Conservation (phyloP, 169 alveolate species). For the Plasmodium berghei region DNA sequence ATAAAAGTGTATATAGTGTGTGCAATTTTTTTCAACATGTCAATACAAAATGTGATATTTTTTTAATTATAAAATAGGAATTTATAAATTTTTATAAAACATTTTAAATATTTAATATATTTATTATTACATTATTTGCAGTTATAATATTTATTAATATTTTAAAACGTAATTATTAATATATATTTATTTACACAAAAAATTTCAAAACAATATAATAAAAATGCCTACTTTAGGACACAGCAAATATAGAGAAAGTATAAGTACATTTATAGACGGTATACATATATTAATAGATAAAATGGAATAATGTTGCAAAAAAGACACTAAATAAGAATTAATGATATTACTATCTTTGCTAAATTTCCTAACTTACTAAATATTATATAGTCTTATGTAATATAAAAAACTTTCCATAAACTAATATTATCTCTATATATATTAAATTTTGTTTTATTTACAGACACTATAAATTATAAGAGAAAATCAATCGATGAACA, state of each 20-base stretch:
- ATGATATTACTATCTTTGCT: neutral
- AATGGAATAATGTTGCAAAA: conserved; percentile 2
- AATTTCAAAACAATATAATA: conserved; percentile 7
- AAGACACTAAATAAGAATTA: neutral
- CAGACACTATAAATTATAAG: conserved; percentile 66
- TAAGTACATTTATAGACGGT: conserved; percentile 63
- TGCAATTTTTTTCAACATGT: conserved; percentile 42
- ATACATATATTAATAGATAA: conserved; percentile 15
- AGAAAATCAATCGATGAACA: conserved; percentile 74
- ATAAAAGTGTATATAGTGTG: conserved; percentile 24
- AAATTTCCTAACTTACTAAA: neutral
- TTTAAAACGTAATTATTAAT: conserved; percentile 3
- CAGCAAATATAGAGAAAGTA: conserved; percentile 37
- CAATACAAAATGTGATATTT: conserved; percentile 17
- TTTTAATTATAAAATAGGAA: conserved; percentile 11
- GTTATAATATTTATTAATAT: neutral
- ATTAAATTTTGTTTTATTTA: neutral
- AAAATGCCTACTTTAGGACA: conserved; percentile 75
- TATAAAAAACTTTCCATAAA: neutral
- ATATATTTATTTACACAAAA: conserved; percentile 26
- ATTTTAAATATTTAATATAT: conserved; percentile 31
- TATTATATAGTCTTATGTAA: neutral
- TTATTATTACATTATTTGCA: conserved; percentile 6
- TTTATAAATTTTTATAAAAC: conserved; percentile 14
- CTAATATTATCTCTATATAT: neutral